Evolutionary conservation across 768 basidiomycete species (phyloP).

Genomic region (Lactifluus echinatus): DNA sequence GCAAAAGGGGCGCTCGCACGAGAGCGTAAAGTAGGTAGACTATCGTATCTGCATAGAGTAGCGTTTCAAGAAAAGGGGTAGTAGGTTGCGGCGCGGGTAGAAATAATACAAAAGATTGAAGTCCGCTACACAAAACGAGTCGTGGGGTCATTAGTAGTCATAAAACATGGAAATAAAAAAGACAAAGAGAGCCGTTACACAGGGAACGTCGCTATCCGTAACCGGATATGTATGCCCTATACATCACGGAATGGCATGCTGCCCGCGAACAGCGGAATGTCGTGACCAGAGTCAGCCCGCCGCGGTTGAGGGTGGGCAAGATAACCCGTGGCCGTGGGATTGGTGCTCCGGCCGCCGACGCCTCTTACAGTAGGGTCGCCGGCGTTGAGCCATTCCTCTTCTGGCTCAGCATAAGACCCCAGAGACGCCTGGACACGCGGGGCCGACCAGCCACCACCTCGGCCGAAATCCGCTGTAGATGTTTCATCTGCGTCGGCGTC

Average conservation of each 20-base stretch:
- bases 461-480: background rate
- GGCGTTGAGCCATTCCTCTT: slow-evolving; percentile 9
- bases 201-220: background rate
- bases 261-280: slow-evolving; percentile 13
- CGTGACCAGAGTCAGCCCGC: slow-evolving; percentile 8
- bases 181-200: background rate
- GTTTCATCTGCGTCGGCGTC: background rate
- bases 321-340: background rate
- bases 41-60: background rate
- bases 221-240: background rate
- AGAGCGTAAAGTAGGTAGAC: background rate
- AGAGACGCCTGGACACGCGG: background rate
- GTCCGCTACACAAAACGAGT: background rate
- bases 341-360: background rate
- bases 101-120: background rate
- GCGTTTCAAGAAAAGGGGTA: background rate
- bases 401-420: background rate
- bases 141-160: background rate
- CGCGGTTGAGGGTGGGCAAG: slow-evolving; percentile 5
- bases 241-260: slow-evolving; percentile 9
- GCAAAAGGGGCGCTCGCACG: background rate
- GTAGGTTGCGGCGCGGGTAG: background rate
- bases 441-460: background rate
- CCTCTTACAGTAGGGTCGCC: background rate
- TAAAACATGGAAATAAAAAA: background rate